Evolutionary conservation across 129 eudicot genomes (phyloP), one percentile per base, ranked within the genome.

Genomic region (Logfia minima): DNA sequence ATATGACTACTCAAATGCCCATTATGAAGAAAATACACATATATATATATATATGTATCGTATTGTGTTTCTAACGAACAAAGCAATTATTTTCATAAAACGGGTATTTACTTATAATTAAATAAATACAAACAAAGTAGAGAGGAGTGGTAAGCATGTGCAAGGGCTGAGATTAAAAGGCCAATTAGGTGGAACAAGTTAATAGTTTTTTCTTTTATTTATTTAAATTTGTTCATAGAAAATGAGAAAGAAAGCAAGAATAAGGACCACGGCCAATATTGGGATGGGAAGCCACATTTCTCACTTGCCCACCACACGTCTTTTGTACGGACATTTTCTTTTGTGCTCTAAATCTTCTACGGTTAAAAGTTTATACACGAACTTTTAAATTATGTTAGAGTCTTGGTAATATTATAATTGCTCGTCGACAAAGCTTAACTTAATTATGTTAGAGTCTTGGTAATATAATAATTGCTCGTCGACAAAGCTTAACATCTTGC

Each of bases 71-170:
- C 9, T 59, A 19, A 24, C 13, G 8, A 59, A 16, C 16, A 62
- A 62, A 62, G 28, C 16, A 23, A 8, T 26, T 2, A 5, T 63
- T 62, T 26, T 62, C 35, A 62, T 62, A 23, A 22, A 73, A 74
- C 2, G 11, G 2, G 61, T 8, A 64, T 13, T 51, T 52, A 74
- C 16, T 31, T 0, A 76, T n/a, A 77, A 11, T 45, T 75, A 53
- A 52, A 18, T 61, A 76, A 21, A 70, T 69, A 82, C 32, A 72
- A 80, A 43, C 68, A 70, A 77, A 58, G 21, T 29, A 75, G 61
- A 51, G 55, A 29, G 14, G 62, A 88, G 88, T 86, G 93, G 79
- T 74, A 31, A 71, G 80, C 93, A 88, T 88, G 93, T 86, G 87
- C 87, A 32, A 58, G 34, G 65, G 75, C 79, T 52, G 68, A 66